phyloP scores from a whole-genome alignment of 768 basidiomycete species.

The Leccinum fibrillosum region DNA sequence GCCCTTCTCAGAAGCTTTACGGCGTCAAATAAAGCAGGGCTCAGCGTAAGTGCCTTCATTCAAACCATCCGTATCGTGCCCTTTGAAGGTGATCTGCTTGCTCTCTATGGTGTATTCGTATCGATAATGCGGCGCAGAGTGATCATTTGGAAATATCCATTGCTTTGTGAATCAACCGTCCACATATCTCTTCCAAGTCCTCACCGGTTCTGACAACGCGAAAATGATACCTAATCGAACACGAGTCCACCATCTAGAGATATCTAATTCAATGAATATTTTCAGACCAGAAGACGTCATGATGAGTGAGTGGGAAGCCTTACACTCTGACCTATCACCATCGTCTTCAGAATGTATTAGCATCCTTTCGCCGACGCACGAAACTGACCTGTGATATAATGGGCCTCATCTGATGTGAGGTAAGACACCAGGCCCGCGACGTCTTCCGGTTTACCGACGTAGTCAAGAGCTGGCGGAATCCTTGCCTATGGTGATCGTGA shows the following conservation, averaged over 20 bases:
- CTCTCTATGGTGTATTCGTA: no score
- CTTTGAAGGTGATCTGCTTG: no score
- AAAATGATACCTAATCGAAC: background rate
- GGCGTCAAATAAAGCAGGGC: no score
- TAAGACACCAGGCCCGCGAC: background rate
- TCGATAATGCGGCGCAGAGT: no score
- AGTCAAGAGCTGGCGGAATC: background rate
- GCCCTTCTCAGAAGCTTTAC: no score
- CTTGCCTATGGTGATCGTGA: background rate
- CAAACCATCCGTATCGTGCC: no score
- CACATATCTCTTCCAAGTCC: background rate
- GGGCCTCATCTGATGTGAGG: background rate
- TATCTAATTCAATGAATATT: background rate
- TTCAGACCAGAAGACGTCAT: background rate
- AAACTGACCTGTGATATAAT: background rate
- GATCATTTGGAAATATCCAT: no score
- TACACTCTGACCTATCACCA: background rate
- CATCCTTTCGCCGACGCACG: background rate
- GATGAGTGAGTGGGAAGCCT: background rate
- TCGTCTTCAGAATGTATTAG: background rate
- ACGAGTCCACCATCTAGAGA: background rate
- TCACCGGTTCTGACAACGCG: background rate
- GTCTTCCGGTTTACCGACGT: background rate
- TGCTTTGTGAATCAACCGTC: no score
- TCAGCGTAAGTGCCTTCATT: no score